Evolutionary conservation across 148 eudicot species (phyloP).

Genomic region (Euryodendron excelsum): DNA sequence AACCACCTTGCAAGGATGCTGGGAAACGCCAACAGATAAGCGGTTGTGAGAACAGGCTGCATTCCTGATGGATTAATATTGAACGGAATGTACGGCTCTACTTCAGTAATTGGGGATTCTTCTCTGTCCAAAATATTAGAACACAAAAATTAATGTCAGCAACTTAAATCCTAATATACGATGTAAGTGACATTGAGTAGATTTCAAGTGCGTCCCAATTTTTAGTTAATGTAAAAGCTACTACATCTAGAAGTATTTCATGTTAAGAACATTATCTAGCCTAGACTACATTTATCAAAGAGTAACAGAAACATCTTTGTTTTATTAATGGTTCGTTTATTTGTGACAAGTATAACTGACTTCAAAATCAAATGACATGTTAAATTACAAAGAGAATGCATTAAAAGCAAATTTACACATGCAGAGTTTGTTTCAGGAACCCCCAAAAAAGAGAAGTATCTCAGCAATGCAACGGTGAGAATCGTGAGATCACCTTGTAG

Average conservation of each 20-base stretch:
- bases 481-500: constrained; percentile 56
- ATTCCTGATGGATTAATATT: constrained; percentile 97
- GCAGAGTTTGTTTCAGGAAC: not conserved
- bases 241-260: not conserved
- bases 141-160: constrained; percentile 13
- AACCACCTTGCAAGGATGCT: constrained; percentile 81
- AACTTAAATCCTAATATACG: not conserved
- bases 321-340: not conserved
- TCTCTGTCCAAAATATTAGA: constrained; percentile 46
- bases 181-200: not conserved
- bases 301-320: not conserved
- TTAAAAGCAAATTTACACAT: not conserved
- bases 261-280: not conserved
- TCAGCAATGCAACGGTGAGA: constrained; percentile 9
- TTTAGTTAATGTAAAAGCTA: not conserved
- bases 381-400: not conserved
- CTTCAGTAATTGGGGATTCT: constrained; percentile 78
- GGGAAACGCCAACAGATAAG: constrained; percentile 89
- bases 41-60: constrained; percentile 92
- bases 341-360: not conserved
- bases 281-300: not conserved
- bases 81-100: constrained; percentile 96
- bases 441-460: not conserved
- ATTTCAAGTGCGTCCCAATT: not conserved
- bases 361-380: not conserved